Evolutionary conservation across 805 yeast genomes (phyloP).

Genomic region (Metschnikowia koreensis): DNA sequence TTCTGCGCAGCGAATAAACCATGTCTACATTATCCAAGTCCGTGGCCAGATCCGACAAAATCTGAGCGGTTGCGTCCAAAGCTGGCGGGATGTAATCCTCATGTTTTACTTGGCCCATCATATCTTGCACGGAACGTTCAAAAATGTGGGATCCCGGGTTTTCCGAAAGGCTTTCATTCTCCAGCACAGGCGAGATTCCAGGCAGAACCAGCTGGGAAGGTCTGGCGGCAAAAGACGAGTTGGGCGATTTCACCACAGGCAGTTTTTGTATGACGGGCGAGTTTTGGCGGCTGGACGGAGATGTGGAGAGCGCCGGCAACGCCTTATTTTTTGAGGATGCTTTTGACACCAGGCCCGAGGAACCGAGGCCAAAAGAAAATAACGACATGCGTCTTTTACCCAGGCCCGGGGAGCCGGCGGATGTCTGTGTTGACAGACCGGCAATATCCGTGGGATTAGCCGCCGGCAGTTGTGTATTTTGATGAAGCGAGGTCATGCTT

Average conservation of each 20-base stretch:
- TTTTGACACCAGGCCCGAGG: constrained; percentile 10
- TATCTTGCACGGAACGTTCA: constrained; percentile 43
- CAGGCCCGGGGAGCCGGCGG: neutral
- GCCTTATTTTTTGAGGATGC: constrained; percentile 5
- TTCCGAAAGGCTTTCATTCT: constrained; percentile 15
- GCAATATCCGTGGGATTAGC: neutral
- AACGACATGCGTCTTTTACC: constrained; percentile 24
- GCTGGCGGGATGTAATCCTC: constrained; percentile 81
- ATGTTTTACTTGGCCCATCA: constrained; percentile 31
- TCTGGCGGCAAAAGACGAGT: constrained; percentile 1
- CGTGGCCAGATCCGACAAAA: constrained; percentile 56
- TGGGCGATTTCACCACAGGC: constrained; percentile 8
- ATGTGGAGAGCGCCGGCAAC: constrained; percentile 16
- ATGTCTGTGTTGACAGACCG: neutral
- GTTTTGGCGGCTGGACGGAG: constrained; percentile 7
- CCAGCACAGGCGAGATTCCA: constrained; percentile 15
- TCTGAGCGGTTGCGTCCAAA: constrained; percentile 70
- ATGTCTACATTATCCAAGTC: constrained; percentile 71
- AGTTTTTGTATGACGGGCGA: neutral
- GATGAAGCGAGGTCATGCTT: neutral
- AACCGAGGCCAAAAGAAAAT: constrained; percentile 22
- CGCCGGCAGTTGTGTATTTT: neutral
- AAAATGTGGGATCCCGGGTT: constrained; percentile 32
- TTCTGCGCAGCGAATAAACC: constrained; percentile 56
- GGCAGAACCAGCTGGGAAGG: constrained; percentile 15